Conservation (phyloP, 306 rosid species). For the Prosopis cineraria region DNA sequence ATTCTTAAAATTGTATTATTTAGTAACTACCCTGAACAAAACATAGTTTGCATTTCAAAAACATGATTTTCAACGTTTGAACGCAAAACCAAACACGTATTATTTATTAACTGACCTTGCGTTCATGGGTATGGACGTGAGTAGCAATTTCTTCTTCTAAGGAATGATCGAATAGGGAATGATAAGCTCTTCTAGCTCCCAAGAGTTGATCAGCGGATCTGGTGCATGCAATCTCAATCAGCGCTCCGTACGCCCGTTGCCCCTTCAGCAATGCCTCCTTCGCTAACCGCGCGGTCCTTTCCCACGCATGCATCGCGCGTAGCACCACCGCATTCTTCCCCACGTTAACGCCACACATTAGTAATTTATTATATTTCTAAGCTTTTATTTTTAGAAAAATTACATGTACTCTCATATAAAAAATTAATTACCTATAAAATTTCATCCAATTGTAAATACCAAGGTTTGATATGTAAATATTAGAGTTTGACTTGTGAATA, state of each 20-base stretch:
- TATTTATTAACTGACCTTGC: constrained; percentile 59
- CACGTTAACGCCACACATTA: not conserved
- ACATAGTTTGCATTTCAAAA: too few species aligned
- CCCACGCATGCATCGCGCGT: constrained; percentile 96
- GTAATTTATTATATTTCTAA: too few species aligned
- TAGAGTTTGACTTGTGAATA: too few species aligned
- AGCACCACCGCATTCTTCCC: constrained; percentile 73
- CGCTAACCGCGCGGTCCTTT: constrained; percentile 80
- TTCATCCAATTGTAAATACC: too few species aligned
- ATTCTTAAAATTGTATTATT: too few species aligned
- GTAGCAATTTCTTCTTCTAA: constrained; percentile 84
- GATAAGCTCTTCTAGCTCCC: constrained; percentile 92
- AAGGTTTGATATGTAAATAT: too few species aligned
- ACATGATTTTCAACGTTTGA: too few species aligned
- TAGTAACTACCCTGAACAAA: too few species aligned
- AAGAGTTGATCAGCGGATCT: constrained; percentile 78
- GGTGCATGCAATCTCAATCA: constrained; percentile 81
- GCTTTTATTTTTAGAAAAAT: too few species aligned
- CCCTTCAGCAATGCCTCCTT: constrained; percentile 78
- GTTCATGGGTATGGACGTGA: constrained; percentile 53
- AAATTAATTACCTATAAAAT: too few species aligned
- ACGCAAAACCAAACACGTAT: too few species aligned
- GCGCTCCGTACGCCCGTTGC: constrained; percentile 40
- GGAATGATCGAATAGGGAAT: constrained; percentile 89
- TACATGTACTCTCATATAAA: too few species aligned